A percentile compares a stretch with the other conserved stretches of the same genome.
phyloP scores from a whole-genome alignment of 2,329 filamentous ascomycete species.

The Claviceps africana region DNA sequence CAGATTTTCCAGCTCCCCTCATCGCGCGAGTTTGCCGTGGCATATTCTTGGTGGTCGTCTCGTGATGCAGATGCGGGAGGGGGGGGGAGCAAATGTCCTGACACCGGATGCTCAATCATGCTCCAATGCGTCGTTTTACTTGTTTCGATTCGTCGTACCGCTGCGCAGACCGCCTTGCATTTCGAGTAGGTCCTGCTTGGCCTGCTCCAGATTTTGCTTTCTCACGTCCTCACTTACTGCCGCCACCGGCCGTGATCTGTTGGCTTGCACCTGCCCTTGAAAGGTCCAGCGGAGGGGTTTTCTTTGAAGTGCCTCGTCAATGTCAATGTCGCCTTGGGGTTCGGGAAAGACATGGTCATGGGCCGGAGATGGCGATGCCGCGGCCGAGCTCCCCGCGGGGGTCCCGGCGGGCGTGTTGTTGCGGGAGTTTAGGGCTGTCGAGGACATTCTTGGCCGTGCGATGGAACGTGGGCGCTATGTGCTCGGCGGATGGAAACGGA shows the following conservation, averaged over 20 bases:
- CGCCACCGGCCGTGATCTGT: conserved; percentile 13
- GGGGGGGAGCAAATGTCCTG: too few relatives aligned
- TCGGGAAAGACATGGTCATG: conserved; percentile 23
- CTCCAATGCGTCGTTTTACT: background rate
- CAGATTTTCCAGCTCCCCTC: background rate
- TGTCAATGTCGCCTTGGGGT: conserved; percentile 24
- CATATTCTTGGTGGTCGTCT: background rate
- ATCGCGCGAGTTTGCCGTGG: background rate
- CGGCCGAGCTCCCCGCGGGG: background rate
- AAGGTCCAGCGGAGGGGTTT: conserved; percentile 29
- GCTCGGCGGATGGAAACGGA: background rate
- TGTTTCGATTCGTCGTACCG: background rate
- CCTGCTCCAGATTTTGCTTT: conserved; percentile 28
- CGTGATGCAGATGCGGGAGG: background rate
- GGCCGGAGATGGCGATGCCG: conserved; percentile 18
- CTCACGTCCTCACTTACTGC: conserved; percentile 19
- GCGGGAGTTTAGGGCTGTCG: background rate
- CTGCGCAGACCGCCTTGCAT: conserved; percentile 14
- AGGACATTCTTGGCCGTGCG: background rate
- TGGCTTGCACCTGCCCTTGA: conserved; percentile 20
- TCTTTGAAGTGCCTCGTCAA: conserved; percentile 29
- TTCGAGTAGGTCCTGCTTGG: conserved; percentile 32
- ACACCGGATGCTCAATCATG: too few relatives aligned
- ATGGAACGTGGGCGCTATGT: background rate
- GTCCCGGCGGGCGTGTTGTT: background rate